A percentile compares a stretch with the other conserved stretches of the same genome.
phyloP scores from a whole-genome alignment of 768 basidiomycete species.

The Ramaria rubella region DNA sequence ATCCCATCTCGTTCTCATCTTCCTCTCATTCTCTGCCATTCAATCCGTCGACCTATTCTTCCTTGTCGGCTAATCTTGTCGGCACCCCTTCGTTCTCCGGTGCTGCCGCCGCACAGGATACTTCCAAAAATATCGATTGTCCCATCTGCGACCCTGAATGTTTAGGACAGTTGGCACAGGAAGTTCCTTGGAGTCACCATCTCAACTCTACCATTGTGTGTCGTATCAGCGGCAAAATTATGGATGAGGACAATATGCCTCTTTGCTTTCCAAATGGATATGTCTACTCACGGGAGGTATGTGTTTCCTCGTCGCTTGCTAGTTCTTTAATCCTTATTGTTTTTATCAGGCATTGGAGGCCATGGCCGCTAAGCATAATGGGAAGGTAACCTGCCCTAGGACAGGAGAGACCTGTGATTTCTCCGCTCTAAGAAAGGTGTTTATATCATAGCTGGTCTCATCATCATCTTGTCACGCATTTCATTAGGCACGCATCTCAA shows the following conservation, averaged over 20 bases:
- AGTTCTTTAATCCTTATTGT: not conserved
- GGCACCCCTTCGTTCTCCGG: conserved; percentile 4
- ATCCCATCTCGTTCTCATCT: conserved; percentile 1
- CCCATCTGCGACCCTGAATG: conserved; percentile 79
- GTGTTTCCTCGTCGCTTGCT: conserved; percentile 19
- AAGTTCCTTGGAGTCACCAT: conserved; percentile 91
- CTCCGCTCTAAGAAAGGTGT: conserved; percentile 74
- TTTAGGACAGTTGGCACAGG: conserved; percentile 67
- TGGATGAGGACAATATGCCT: conserved; percentile 91
- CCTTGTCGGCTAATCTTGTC: conserved; percentile 7
- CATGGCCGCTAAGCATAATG: conserved; percentile 76
- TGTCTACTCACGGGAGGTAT: conserved; percentile 89
- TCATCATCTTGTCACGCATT: not conserved
- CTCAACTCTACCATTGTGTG: conserved; percentile 95
- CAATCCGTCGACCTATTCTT: conserved; percentile 12
- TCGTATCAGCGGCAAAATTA: conserved; percentile 82
- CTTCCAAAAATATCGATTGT: conserved; percentile 71
- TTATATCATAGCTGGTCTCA: conserved; percentile 62
- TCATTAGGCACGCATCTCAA: not conserved
- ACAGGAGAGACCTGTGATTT: conserved; percentile 61
- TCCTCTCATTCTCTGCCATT: not conserved
- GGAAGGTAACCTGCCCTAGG: conserved; percentile 78
- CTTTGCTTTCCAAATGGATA: conserved; percentile 87
- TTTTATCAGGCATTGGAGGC: conserved; percentile 68
- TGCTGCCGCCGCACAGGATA: conserved; percentile 17